Percentiles rank a stretch among this genome's conserved stretches.
These are phyloP conservation scores for Hydnomerulius pinastri DNA, from an alignment of 768 basidiomycete genomes.

Conservation along the genomic window DNA sequence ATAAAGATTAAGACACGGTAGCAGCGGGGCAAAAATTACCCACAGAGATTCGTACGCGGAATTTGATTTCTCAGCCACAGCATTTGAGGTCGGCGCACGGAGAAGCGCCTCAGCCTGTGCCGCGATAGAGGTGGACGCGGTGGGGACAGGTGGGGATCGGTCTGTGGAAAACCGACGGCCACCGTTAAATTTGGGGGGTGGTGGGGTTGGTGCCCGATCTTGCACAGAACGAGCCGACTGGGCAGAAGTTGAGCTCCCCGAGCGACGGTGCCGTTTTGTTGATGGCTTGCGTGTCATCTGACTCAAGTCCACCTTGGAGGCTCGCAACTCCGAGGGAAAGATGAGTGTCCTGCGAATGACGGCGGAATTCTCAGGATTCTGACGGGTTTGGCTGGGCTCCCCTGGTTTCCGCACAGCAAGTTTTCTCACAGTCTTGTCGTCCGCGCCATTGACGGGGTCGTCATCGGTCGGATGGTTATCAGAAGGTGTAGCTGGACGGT, in stretches of 20 bases:
- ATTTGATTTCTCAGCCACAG: conserved; percentile 61
- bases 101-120: conserved; percentile 40
- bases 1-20: conserved; percentile 19
- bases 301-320: conserved; percentile 57
- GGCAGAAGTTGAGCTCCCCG: conserved; percentile 59
- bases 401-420: conserved; percentile 22
- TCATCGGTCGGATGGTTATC: conserved; percentile 32
- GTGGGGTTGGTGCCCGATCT: conserved; percentile 85
- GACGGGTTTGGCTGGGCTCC: conserved; percentile 27
- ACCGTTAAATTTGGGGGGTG: conserved; percentile 62
- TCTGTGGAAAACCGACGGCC: conserved; percentile 67
- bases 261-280: conserved; percentile 50
- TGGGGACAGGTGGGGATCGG: conserved; percentile 69
- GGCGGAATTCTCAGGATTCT: conserved; percentile 41
- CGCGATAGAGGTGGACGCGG: conserved; percentile 54
- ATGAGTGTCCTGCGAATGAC: conserved; percentile 81
- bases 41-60: conserved; percentile 80
- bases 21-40: conserved; percentile 35
- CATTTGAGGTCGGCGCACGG: conserved; percentile 40
- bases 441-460: conserved; percentile 31
- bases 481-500: conserved; percentile 16
- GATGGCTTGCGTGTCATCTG: conserved; percentile 58
- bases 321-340: conserved; percentile 66
- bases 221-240: conserved; percentile 73
- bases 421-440: conserved; percentile 31